Conservation (phyloP, 257 asterid genomes). For the Cinchona pubescens region DNA sequence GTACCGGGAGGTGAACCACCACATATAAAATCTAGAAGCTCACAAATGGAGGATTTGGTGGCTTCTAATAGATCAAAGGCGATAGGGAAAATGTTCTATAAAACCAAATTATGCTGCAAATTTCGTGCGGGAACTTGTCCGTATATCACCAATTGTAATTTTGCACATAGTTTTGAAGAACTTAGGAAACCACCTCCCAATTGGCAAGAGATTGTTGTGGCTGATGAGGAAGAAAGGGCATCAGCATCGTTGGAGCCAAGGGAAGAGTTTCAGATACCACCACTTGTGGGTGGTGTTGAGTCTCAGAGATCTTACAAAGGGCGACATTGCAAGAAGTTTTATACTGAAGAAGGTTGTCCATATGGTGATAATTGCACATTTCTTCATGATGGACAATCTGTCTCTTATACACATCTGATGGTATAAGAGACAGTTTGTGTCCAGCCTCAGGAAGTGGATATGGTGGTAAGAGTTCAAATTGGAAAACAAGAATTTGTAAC, state of each 20-base stretch:
- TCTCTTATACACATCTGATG: too few species aligned
- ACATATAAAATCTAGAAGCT: conserved; percentile 44
- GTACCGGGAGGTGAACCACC: conserved; percentile 56
- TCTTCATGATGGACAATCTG: conserved; percentile 80
- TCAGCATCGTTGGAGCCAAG: conserved; percentile 41
- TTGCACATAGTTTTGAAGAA: conserved; percentile 63
- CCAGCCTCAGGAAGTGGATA: conserved; percentile 53
- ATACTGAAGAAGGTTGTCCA: conserved; percentile 81
- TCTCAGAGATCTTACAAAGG: conserved; percentile 69
- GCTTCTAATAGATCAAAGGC: conserved; percentile 54
- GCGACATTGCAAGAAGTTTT: conserved; percentile 73
- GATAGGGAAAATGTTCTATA: conserved; percentile 72
- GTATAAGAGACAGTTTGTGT: too few species aligned
- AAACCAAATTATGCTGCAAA: conserved; percentile 70
- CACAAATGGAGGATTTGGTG: conserved; percentile 42
- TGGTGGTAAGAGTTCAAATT: conserved; percentile 63
- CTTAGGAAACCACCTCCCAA: conserved; percentile 74
- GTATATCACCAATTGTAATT: conserved; percentile 65
- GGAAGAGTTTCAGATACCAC: conserved; percentile 76
- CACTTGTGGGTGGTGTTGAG: conserved; percentile 58
- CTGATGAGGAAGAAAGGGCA: conserved; percentile 55
- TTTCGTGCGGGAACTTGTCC: conserved; percentile 79
- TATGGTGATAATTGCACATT: conserved; percentile 80
- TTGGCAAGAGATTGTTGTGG: conserved; percentile 80
- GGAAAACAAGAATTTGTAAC: conserved; percentile 85